These are phyloP conservation scores for Mantamonas sphyraenae DNA, from an alignment of 78 protist genomes.

Conservation along the genomic window DNA sequence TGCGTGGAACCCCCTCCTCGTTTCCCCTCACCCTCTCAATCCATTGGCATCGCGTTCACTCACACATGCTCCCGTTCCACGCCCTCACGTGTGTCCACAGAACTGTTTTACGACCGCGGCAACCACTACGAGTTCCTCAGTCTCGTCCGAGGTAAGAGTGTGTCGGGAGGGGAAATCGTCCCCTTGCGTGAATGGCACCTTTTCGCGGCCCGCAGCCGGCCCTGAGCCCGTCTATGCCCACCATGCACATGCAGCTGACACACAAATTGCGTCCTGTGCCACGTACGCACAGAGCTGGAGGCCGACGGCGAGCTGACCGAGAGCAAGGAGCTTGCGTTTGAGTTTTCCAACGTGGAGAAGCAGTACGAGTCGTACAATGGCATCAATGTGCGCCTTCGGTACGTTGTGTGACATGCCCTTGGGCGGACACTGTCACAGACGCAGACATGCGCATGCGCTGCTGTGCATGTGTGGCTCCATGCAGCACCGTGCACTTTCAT, in stretches of 20 bases:
- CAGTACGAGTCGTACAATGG: conserved; percentile 90
- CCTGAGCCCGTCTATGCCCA: background rate
- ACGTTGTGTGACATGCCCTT: background rate
- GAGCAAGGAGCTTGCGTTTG: conserved; percentile 25
- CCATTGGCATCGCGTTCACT: too few species aligned
- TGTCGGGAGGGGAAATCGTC: too few species aligned
- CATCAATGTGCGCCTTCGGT: conserved; percentile 77
- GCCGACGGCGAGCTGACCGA: conserved; percentile 68
- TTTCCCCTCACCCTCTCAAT: background rate
- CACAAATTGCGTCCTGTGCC: background rate
- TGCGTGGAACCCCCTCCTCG: background rate
- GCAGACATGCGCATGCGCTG: background rate
- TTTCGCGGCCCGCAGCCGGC: too few species aligned
- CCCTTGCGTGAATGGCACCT: too few species aligned
- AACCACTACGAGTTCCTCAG: conserved; percentile 23
- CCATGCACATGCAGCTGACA: background rate
- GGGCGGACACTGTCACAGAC: background rate
- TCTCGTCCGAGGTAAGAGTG: too few species aligned
- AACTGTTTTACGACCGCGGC: conserved; percentile 70
- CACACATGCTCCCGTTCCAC: background rate
- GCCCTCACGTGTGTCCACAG: conserved; percentile 7
- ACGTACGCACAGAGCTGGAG: conserved; percentile 49
- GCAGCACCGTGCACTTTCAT: too few species aligned
- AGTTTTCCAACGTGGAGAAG: conserved; percentile 66
- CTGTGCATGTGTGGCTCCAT: too few species aligned